phyloP scores from a whole-genome alignment of 306 rosid genomes.

The Pueraria montana region DNA sequence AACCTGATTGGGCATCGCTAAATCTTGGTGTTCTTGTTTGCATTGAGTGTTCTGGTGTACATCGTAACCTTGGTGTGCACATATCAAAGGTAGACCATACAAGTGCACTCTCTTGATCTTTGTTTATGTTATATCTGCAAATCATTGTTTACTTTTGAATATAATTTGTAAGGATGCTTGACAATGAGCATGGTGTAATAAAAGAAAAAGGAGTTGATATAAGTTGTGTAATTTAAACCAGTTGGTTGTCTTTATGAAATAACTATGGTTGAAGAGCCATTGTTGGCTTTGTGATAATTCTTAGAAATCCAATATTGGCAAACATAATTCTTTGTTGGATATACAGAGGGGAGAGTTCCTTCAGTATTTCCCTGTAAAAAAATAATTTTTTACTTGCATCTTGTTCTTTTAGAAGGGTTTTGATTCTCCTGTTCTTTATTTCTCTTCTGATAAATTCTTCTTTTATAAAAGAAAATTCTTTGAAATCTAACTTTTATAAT shows the following conservation, averaged over 20 bases:
- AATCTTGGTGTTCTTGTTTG: conserved; percentile 99
- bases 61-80: conserved; percentile 99
- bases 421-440: background rate
- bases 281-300: background rate
- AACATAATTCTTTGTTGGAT: background rate
- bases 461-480: background rate
- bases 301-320: background rate
- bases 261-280: background rate
- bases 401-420: conserved; percentile 22
- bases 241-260: conserved; percentile 4
- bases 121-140: conserved; percentile 33
- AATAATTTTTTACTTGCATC: background rate
- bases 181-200: conserved; percentile 16
- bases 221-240: conserved; percentile 10
- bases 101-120: conserved; percentile 28
- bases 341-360: background rate
- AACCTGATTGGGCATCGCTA: conserved; percentile 99
- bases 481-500: conserved; percentile 7
- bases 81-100: conserved; percentile 82
- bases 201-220: conserved; percentile 25
- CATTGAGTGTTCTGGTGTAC: conserved; percentile 99
- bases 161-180: conserved; percentile 20
- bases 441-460: background rate
- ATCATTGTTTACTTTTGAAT: conserved; percentile 13
- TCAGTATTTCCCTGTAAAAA: background rate